Evolutionary conservation across 2,329 filamentous ascomycete species (phyloP).

Genomic region (Xylaria digitata): DNA sequence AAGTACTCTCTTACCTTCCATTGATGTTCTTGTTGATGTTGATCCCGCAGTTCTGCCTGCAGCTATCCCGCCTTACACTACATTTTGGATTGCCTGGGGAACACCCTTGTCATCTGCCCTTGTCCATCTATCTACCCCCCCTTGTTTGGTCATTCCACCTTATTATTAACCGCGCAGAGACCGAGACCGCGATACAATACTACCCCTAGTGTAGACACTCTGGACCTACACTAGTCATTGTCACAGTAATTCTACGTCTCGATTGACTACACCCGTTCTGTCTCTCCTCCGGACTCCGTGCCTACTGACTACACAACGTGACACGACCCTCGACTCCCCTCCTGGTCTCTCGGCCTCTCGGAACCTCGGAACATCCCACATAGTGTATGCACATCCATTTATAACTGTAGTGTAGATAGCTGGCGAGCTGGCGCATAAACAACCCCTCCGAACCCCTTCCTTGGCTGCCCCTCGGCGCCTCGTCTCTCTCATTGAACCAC

Average conservation of each 20-base stretch:
- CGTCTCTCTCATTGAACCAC: slow-evolving; percentile 25
- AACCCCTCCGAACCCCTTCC: slow-evolving; percentile 37
- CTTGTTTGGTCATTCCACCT: slow-evolving; percentile 1
- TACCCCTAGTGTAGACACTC: too few relatives aligned
- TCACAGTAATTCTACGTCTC: slow-evolving; percentile 8
- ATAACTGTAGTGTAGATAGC: neutral
- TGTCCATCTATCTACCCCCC: neutral
- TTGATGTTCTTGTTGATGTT: neutral
- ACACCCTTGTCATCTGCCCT: neutral
- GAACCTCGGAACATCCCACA: slow-evolving; percentile 36
- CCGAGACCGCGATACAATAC: slow-evolving; percentile 24
- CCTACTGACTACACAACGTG: neutral
- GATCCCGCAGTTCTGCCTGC: slow-evolving; percentile 1
- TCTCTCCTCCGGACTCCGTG: too few relatives aligned
- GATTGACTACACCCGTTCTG: neutral
- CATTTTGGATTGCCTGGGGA: neutral
- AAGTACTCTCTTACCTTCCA: too few relatives aligned
- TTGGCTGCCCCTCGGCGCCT: slow-evolving; percentile 41
- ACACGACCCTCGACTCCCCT: slow-evolving; percentile 29
- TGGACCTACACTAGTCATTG: too few relatives aligned
- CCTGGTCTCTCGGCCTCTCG: neutral
- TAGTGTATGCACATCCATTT: slow-evolving; percentile 23
- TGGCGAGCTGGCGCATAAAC: slow-evolving; percentile 26
- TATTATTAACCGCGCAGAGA: neutral
- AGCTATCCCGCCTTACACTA: neutral